Percentiles rank a stretch among this genome's conserved stretches.
These are phyloP conservation scores for Alternaria rosae DNA, from an alignment of 2,329 filamentous ascomycete genomes.

Conservation along the genomic window DNA sequence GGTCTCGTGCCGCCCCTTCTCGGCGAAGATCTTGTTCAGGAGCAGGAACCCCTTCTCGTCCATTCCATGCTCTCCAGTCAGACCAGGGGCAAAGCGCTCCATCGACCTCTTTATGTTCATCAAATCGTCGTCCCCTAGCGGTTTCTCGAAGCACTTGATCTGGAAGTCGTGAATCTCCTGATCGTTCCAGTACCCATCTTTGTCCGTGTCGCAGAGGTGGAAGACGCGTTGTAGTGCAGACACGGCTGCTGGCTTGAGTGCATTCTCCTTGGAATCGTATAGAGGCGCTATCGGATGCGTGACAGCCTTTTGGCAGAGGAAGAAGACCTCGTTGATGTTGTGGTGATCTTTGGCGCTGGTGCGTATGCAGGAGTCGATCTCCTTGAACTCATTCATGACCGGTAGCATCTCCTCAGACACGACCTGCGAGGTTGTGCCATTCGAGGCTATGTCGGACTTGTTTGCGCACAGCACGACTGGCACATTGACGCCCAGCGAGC, in stretches of 20 bases:
- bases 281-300: slow-evolving; percentile 96
- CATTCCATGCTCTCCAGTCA: slow-evolving; percentile 70
- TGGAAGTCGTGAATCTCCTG: slow-evolving; percentile 92
- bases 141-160: slow-evolving; percentile 87
- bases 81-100: slow-evolving; percentile 69
- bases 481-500: slow-evolving; percentile 96
- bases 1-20: slow-evolving; percentile 96
- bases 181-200: slow-evolving; percentile 91
- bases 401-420: slow-evolving; percentile 98
- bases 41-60: slow-evolving; percentile 84
- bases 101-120: slow-evolving; percentile 91
- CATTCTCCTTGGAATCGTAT: slow-evolving; percentile 89
- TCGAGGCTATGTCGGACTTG: slow-evolving; percentile 86
- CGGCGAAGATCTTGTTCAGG: slow-evolving; percentile 93
- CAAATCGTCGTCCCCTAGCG: slow-evolving; percentile 79
- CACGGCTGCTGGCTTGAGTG: slow-evolving; percentile 87
- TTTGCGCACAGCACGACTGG: slow-evolving; percentile 97
- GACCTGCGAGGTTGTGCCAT: slow-evolving; percentile 80
- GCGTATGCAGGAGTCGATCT: slow-evolving; percentile 97
- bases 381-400: slow-evolving; percentile 97
- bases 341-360: slow-evolving; percentile 90
- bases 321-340: slow-evolving; percentile 95
- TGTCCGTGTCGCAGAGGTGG: slow-evolving; percentile 94
- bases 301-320: slow-evolving; percentile 96
- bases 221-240: slow-evolving; percentile 90